Evolutionary conservation across 78 protist species (phyloP), one percentile per base, ranked within the genome.

Genomic region (Anaeramoeba flamelloides): DNA sequence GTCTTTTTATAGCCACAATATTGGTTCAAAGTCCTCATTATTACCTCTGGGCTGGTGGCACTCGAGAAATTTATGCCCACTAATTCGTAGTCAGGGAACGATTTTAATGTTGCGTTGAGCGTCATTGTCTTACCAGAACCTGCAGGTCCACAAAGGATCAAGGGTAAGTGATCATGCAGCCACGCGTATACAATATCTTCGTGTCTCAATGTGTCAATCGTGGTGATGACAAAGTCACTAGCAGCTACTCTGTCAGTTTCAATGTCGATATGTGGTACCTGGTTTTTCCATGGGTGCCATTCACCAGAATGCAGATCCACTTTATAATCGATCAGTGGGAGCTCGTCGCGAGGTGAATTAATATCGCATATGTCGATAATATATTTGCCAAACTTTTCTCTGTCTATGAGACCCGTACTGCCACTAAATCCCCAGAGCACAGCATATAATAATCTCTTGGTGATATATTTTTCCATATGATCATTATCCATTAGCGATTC

Each of bases 91-190:
- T n/a, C n/a, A 33, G 93, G 86, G 74, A 86, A 75, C 36, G 88
- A 76, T n/a, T 87, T 80, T 36, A 93, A 87, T 12, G 91, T 86
- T 38, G 87, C 40, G 17, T 88, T 64, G 39, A 94, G 88, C 17
- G 97, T 91, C 99, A 96, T 96, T 30, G 97, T 92, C 87, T 96
- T 93, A n/a, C 97, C 98, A 1, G 87, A 76, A 3, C 96, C 99
- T 8, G 99, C 97, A 3, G 98, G 98, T 2, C 99, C 99, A 76
- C 97, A 93, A 2, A 96, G 86, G 32, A 96, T 32, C 69, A 93
- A 69, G 31, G 96, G 95, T 40, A 81, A 78, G 79, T 80, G 90
- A 34, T 87, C 92, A 2, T 64, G 81, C 75, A 96, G 80, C 95
- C 94, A 91, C 0, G 92, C 41, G 40, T 41, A 82, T 2, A 94